These are phyloP conservation scores for Ustilaginoidea virens DNA, from an alignment of 2,329 filamentous ascomycete genomes.

Conservation along the genomic window DNA sequence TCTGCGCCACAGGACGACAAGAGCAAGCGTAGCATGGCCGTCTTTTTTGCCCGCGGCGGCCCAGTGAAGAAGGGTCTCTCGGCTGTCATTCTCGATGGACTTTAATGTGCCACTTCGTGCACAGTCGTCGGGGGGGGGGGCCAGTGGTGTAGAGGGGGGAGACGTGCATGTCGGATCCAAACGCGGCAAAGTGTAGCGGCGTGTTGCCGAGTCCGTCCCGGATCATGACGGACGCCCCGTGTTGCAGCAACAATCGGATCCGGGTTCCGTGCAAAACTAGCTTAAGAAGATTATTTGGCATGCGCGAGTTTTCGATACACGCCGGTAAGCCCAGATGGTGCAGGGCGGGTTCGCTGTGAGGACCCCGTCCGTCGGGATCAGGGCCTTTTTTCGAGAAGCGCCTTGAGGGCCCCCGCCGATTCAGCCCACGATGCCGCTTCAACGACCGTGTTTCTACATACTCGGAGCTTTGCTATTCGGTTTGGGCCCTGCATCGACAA, in stretches of 20 bases:
- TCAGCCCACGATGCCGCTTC: slow-evolving; percentile 3
- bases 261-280: slow-evolving; percentile 5
- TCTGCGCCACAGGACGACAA: slow-evolving; percentile 7
- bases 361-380: slow-evolving; percentile 8
- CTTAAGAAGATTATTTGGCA: too few species aligned
- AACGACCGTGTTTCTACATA: slow-evolving; percentile 4
- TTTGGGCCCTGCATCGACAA: slow-evolving; percentile 10
- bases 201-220: slow-evolving; percentile 10
- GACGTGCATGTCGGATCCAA: slow-evolving; percentile 5
- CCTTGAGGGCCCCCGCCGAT: slow-evolving; percentile 8
- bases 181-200: slow-evolving; percentile 9
- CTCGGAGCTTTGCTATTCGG: too few species aligned
- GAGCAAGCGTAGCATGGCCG: slow-evolving; percentile 9
- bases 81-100: slow-evolving; percentile 6
- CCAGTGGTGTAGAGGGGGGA: slow-evolving; percentile 9
- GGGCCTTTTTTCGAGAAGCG: slow-evolving; percentile 12
- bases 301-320: background rate
- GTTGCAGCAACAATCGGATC: slow-evolving; percentile 9
- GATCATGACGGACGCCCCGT: slow-evolving; percentile 7
- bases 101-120: slow-evolving; percentile 1
- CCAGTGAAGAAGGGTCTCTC: slow-evolving; percentile 14
- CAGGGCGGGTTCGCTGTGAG: slow-evolving; percentile 8
- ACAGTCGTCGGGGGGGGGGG: background rate
- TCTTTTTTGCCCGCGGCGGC: slow-evolving; percentile 11
- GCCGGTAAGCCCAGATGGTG: slow-evolving; percentile 8